Percentiles rank a stretch among this genome's conserved stretches.
Conservation (phyloP, 345 rosid species). For the Corchorus olitorius region DNA sequence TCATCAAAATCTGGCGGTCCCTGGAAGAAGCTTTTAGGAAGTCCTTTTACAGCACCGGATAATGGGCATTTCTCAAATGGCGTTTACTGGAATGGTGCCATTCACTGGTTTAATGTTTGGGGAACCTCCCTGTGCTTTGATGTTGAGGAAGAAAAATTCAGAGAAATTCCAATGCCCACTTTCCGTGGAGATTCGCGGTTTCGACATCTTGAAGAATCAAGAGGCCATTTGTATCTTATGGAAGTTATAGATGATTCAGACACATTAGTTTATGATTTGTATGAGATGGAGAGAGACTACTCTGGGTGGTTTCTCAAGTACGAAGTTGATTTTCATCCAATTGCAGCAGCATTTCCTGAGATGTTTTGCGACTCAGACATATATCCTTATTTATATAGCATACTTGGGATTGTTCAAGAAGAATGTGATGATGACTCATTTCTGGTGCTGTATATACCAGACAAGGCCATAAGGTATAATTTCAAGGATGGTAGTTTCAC, state of each 20-base stretch:
- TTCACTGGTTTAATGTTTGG: conserved; percentile 36
- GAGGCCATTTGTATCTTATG: conserved; percentile 30
- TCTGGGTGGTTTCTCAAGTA: conserved; percentile 42
- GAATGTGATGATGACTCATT: conserved; percentile 33
- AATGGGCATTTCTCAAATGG: not conserved
- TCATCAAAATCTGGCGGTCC: conserved; percentile 27
- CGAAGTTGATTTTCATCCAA: conserved; percentile 32
- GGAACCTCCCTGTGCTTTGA: conserved; percentile 32
- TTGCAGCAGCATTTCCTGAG: conserved; percentile 39
- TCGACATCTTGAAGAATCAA: conserved; percentile 32
- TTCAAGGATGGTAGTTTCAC: conserved; percentile 27
- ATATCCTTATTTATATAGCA: conserved; percentile 19
- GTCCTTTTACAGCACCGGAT: not conserved
- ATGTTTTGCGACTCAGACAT: conserved; percentile 16
- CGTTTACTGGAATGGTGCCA: conserved; percentile 34
- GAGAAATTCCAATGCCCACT: conserved; percentile 32
- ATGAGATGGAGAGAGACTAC: conserved; percentile 35
- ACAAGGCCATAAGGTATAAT: conserved; percentile 24
- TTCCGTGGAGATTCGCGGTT: not conserved
- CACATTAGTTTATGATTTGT: conserved; percentile 26
- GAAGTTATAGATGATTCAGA: conserved; percentile 27
- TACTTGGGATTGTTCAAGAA: conserved; percentile 28
- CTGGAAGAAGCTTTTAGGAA: conserved; percentile 30
- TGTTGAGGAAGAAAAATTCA: conserved; percentile 27
- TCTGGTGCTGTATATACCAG: conserved; percentile 30